Percentiles rank a stretch among this genome's conserved stretches.
phyloP scores from a whole-genome alignment of 768 basidiomycete genomes.

The Pulveroboletus sp. region DNA sequence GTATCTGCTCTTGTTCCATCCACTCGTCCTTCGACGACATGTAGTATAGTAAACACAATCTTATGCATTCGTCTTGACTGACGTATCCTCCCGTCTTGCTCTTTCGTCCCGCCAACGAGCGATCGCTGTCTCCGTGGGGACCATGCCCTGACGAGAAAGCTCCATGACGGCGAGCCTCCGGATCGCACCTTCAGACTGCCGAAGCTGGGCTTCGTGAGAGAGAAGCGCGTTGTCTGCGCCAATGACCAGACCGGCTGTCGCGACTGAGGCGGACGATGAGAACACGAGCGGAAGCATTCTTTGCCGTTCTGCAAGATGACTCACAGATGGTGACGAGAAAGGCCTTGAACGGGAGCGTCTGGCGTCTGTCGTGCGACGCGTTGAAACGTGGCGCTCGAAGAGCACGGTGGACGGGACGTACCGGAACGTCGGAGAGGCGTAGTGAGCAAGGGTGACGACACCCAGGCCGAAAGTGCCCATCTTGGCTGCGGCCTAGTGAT shows the following conservation, averaged over 20 bases:
- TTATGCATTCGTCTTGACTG: slow-evolving; percentile 4
- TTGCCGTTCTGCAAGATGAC: slow-evolving; percentile 19
- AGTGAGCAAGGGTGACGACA: slow-evolving; percentile 59
- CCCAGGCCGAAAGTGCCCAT: slow-evolving; percentile 55
- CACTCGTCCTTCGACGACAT: slow-evolving; percentile 1
- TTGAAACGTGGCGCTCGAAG: not conserved
- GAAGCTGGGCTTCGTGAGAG: slow-evolving; percentile 61
- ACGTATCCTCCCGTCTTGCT: slow-evolving; percentile 17
- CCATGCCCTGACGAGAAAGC: slow-evolving; percentile 66
- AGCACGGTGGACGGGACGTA: slow-evolving; percentile 28
- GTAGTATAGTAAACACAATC: slow-evolving; percentile 9
- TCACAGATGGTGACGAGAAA: slow-evolving; percentile 72
- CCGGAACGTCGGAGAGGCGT: slow-evolving; percentile 73
- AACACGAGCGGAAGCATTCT: not conserved
- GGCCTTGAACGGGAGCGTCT: slow-evolving; percentile 76
- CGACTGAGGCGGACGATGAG: slow-evolving; percentile 37
- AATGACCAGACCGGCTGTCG: slow-evolving; percentile 65
- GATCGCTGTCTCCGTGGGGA: slow-evolving; percentile 83
- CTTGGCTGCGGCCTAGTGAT: slow-evolving; percentile 48
- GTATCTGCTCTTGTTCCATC: slow-evolving; percentile 10
- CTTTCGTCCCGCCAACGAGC: slow-evolving; percentile 66
- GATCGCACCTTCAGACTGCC: slow-evolving; percentile 63
- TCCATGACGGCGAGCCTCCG: slow-evolving; percentile 73
- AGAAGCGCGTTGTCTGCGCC: slow-evolving; percentile 75
- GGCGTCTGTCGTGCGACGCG: slow-evolving; percentile 46